These are phyloP conservation scores for Luzula sylvatica DNA, from an alignment of 176 grass and related monocot genomes.

Conservation along the genomic window DNA sequence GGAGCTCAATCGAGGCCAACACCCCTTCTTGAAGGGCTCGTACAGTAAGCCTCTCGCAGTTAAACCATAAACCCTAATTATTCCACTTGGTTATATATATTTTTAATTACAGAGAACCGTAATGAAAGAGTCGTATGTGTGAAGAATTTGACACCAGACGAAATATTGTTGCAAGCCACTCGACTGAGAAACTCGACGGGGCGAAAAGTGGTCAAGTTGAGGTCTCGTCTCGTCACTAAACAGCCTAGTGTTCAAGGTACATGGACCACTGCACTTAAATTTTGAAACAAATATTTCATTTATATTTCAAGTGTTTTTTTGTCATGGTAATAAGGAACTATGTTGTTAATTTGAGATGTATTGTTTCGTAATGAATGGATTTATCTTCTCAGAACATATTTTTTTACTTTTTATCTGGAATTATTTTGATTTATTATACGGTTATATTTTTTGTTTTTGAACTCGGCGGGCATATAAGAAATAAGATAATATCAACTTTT, in stretches of 20 bases:
- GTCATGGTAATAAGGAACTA: constrained; percentile 7
- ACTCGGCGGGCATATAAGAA: too few species aligned
- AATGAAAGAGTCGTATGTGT: constrained; percentile 75
- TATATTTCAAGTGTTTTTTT: constrained; percentile 9
- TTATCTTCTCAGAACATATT: not conserved
- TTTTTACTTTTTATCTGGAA: not conserved
- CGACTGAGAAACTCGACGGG: constrained; percentile 71
- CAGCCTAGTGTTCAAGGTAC: constrained; percentile 73
- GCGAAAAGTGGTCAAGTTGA: constrained; percentile 79
- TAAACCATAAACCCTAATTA: too few species aligned
- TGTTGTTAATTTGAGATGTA: too few species aligned
- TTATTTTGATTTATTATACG: too few species aligned
- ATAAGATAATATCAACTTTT: too few species aligned
- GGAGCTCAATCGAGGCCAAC: constrained; percentile 51
- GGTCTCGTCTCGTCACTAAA: constrained; percentile 64
- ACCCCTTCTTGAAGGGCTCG: constrained; percentile 80
- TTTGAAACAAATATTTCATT: constrained; percentile 27
- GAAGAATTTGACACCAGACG: constrained; percentile 57
- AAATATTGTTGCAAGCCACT: constrained; percentile 64
- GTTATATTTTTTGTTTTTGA: too few species aligned
- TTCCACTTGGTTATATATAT: not conserved
- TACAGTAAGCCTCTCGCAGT: constrained; percentile 99
- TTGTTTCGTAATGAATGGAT: not conserved
- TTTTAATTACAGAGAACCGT: constrained; percentile 46
- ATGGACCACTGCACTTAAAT: constrained; percentile 71